Percentiles rank a stretch among this genome's conserved stretches.
phyloP scores from a whole-genome alignment of 1,139 yeast species.

The Suhomyces panamericanus region DNA sequence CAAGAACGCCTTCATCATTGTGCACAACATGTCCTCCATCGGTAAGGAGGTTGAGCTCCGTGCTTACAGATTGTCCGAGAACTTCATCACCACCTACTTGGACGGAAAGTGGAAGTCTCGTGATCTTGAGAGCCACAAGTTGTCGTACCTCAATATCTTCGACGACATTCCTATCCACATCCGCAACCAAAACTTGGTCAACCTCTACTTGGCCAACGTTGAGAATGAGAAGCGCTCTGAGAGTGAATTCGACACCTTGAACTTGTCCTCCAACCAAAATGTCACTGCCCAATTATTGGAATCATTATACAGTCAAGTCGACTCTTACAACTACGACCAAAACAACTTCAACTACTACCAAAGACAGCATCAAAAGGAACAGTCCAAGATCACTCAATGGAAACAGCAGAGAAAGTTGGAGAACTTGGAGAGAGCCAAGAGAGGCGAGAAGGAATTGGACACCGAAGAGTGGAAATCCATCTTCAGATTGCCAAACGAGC shows the following conservation, averaged over 20 bases:
- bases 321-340: constrained; percentile 78
- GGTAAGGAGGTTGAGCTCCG: constrained; percentile 64
- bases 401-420: constrained; percentile 65
- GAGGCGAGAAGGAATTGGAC: constrained; percentile 57
- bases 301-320: constrained; percentile 70
- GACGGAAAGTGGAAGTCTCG: constrained; percentile 68
- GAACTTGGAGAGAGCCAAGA: constrained; percentile 58
- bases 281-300: constrained; percentile 58
- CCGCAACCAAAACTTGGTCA: constrained; percentile 52
- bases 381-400: constrained; percentile 73
- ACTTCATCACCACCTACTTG: constrained; percentile 58
- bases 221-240: constrained; percentile 24
- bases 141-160: constrained; percentile 68
- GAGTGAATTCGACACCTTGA: constrained; percentile 41
- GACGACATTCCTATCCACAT: constrained; percentile 71
- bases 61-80: constrained; percentile 68
- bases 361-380: constrained; percentile 73
- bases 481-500: constrained; percentile 72
- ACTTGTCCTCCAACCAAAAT: constrained; percentile 46
- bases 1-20: constrained; percentile 65
- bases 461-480: constrained; percentile 67
- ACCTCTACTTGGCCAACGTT: constrained; percentile 43
- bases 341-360: constrained; percentile 83
- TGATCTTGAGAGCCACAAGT: constrained; percentile 57
- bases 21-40: constrained; percentile 72